These are phyloP conservation scores for Scedosporium aurantiacum DNA, from an alignment of 2,329 filamentous ascomycete genomes.

Conservation along the genomic window DNA sequence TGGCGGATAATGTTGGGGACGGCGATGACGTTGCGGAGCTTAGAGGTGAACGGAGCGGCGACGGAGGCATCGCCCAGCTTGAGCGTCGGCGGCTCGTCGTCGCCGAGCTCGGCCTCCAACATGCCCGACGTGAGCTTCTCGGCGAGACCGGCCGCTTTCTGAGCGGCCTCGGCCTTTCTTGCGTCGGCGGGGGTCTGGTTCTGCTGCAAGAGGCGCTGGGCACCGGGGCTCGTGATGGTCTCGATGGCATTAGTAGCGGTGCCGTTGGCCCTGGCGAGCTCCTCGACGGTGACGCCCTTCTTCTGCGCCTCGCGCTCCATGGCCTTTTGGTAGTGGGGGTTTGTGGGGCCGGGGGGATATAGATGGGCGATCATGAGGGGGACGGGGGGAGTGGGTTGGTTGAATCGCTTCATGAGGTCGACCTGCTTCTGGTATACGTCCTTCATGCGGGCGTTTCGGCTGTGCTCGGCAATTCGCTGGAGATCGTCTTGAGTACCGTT, in stretches of 20 bases:
- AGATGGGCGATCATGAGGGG: constrained; percentile 88
- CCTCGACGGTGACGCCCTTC: constrained; percentile 58
- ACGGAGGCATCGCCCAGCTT: constrained; percentile 97
- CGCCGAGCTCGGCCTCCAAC: constrained; percentile 82
- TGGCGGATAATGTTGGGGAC: constrained; percentile 98
- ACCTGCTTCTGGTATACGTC: constrained; percentile 96
- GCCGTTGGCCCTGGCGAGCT: constrained; percentile 40
- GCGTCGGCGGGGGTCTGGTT: constrained; percentile 40
- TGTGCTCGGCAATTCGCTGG: constrained; percentile 82
- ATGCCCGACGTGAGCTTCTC: constrained; percentile 78
- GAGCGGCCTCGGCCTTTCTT: constrained; percentile 53
- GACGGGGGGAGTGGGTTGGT: constrained; percentile 83
- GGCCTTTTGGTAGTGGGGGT: constrained; percentile 90
- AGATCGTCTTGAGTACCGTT: constrained; percentile 92
- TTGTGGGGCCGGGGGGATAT: constrained; percentile 79
- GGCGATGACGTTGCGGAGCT: constrained; percentile 90
- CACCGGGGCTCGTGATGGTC: constrained; percentile 56
- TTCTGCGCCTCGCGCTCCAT: constrained; percentile 73
- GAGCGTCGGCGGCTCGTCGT: constrained; percentile 85
- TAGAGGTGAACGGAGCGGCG: constrained; percentile 93
- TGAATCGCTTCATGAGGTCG: constrained; percentile 85
- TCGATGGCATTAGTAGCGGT: constrained; percentile 34
- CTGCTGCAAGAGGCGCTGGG: constrained; percentile 40
- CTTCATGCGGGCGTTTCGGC: constrained; percentile 94
- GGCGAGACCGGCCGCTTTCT: constrained; percentile 66